Evolutionary conservation across 2,329 filamentous ascomycete species (phyloP).

Genomic region (Alternaria viburni): DNA sequence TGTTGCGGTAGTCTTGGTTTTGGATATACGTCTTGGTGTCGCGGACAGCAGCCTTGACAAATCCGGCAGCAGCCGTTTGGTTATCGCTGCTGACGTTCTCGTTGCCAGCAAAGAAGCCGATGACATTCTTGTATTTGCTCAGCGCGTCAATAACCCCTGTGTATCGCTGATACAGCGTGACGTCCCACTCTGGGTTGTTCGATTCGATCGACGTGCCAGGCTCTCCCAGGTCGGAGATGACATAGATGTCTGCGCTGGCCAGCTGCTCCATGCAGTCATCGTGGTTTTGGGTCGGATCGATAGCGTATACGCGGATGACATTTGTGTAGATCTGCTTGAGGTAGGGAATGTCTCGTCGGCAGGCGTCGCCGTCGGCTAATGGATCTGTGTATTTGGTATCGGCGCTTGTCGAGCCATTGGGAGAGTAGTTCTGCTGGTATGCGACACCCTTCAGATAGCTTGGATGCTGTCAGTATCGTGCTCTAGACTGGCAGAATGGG

Average conservation of each 20-base stretch:
- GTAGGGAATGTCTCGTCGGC: conserved; percentile 84
- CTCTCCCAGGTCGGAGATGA: conserved; percentile 78
- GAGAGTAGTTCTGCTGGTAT: conserved; percentile 71
- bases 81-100: conserved; percentile 88
- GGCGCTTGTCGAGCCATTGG: conserved; percentile 30
- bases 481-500: neutral
- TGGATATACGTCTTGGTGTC: conserved; percentile 95
- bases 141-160: conserved; percentile 81
- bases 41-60: conserved; percentile 95
- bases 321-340: conserved; percentile 84
- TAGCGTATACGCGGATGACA: conserved; percentile 86
- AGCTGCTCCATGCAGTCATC: conserved; percentile 83
- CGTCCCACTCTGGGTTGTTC: conserved; percentile 77
- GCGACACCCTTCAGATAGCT: conserved; percentile 89
- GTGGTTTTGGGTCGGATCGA: conserved; percentile 82
- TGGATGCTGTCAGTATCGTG: conserved; percentile 8
- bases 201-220: conserved; percentile 77
- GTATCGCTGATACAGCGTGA: conserved; percentile 80
- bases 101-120: conserved; percentile 98
- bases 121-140: conserved; percentile 82
- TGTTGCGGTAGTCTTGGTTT: conserved; percentile 69
- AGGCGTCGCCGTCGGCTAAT: conserved; percentile 72
- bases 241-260: conserved; percentile 87
- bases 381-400: conserved; percentile 76
- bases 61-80: conserved; percentile 89